Percentiles rank a stretch among this genome's conserved stretches.
Evolutionary conservation across 805 yeast species (phyloP).

Genomic region (Kuraishia ogatae): DNA sequence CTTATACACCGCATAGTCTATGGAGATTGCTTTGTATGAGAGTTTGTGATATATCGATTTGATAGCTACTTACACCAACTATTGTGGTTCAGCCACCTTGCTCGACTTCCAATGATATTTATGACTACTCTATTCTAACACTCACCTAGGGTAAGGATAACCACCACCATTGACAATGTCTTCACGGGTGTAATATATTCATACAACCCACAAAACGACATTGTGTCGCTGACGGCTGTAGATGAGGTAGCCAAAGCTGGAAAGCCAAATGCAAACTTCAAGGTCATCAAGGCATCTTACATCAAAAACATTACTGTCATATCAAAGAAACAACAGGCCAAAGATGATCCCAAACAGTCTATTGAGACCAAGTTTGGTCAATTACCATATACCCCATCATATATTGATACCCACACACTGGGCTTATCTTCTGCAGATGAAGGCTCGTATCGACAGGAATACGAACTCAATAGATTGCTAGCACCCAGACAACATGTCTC

Average conservation of each 20-base stretch:
- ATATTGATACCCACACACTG: neutral
- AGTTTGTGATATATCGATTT: too few species aligned
- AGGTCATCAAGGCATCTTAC: slow-evolving; percentile 47
- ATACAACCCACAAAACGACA: slow-evolving; percentile 39
- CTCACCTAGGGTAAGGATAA: slow-evolving; percentile 41
- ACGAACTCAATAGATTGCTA: slow-evolving; percentile 13
- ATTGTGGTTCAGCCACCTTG: too few species aligned
- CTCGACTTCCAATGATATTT: too few species aligned
- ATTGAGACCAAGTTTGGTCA: slow-evolving; percentile 13
- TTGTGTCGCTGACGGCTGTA: slow-evolving; percentile 28
- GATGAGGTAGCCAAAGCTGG: slow-evolving; percentile 11
- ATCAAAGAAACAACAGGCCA: slow-evolving; percentile 26
- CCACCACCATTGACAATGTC: slow-evolving; percentile 48
- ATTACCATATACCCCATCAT: slow-evolving; percentile 7
- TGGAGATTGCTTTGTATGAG: too few species aligned
- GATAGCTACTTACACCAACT: too few species aligned
- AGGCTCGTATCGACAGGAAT: slow-evolving; percentile 13
- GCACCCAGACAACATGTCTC: slow-evolving; percentile 11
- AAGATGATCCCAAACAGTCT: neutral
- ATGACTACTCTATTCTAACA: neutral
- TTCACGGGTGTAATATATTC: slow-evolving; percentile 59
- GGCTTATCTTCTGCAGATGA: slow-evolving; percentile 1
- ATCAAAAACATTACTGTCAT: slow-evolving; percentile 42
- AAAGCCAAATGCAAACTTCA: slow-evolving; percentile 25
- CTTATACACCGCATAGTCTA: too few species aligned